A percentile compares a stretch with the other conserved stretches of the same genome.
These are phyloP conservation scores for Trichoderma sp. DNA, from an alignment of 2,329 filamentous ascomycete genomes.

Conservation along the genomic window DNA sequence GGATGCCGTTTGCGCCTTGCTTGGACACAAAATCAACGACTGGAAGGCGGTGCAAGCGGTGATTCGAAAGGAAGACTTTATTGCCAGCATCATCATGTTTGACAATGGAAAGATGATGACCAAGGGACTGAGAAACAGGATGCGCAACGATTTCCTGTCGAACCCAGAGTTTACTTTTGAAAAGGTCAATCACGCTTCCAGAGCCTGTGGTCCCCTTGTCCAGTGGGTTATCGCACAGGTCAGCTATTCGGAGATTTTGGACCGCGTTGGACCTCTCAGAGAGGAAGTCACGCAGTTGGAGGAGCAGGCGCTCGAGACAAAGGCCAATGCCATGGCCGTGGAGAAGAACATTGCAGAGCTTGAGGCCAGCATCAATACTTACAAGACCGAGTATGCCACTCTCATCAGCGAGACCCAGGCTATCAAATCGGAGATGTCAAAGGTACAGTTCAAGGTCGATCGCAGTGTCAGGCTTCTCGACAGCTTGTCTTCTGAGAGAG, in stretches of 20 bases:
- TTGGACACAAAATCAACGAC: constrained; percentile 84
- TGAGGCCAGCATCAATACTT: constrained; percentile 87
- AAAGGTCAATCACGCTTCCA: constrained; percentile 92
- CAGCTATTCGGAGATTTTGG: constrained; percentile 95
- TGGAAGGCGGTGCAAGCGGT: constrained; percentile 92
- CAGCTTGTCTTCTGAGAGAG: constrained; percentile 89
- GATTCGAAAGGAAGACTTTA: constrained; percentile 92
- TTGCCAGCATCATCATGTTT: constrained; percentile 95
- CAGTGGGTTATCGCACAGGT: constrained; percentile 98
- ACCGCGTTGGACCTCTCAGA: constrained; percentile 87
- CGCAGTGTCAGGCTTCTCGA: constrained; percentile 92
- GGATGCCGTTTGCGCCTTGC: constrained; percentile 92
- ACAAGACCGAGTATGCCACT: constrained; percentile 94
- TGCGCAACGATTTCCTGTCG: constrained; percentile 88
- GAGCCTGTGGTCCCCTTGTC: constrained; percentile 93
- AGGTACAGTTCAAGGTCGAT: constrained; percentile 97
- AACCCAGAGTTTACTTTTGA: constrained; percentile 97
- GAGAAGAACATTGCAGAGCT: constrained; percentile 82
- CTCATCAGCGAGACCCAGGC: constrained; percentile 96
- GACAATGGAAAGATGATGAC: constrained; percentile 97
- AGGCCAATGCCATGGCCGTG: constrained; percentile 88
- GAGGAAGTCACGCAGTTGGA: constrained; percentile 87
- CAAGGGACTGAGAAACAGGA: constrained; percentile 74
- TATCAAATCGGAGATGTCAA: constrained; percentile 95
- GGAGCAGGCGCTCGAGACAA: constrained; percentile 85